Conservation (phyloP, 208 protist genomes). For the Trypanosoma scelopori region DNA sequence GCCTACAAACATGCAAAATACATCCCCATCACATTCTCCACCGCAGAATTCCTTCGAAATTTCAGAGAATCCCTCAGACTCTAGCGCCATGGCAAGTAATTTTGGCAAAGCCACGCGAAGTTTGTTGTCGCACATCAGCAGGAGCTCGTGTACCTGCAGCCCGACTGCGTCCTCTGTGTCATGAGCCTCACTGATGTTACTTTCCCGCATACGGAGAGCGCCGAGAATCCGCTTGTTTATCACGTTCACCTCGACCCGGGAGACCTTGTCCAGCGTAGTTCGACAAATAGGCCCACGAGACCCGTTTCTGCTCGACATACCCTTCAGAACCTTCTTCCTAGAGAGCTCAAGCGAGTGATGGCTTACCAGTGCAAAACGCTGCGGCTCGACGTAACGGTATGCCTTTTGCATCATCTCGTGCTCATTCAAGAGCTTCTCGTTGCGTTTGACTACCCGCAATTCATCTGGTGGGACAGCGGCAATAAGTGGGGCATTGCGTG, state of each 20-base stretch:
- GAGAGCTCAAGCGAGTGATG: neutral
- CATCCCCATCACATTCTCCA: slow-evolving; percentile 38
- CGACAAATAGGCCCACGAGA: neutral
- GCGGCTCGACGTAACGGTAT: slow-evolving; percentile 12
- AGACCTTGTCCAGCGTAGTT: neutral
- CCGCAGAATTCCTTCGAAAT: slow-evolving; percentile 30
- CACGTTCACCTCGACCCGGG: slow-evolving; percentile 40
- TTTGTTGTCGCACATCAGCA: slow-evolving; percentile 39
- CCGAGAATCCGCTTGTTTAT: slow-evolving; percentile 34
- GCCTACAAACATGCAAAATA: slow-evolving; percentile 54
- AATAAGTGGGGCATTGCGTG: slow-evolving; percentile 33
- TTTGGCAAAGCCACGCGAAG: slow-evolving; percentile 49
- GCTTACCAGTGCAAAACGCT: slow-evolving; percentile 22
- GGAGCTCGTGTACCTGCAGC: slow-evolving; percentile 27
- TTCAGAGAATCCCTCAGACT: slow-evolving; percentile 34
- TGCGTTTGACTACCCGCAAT: slow-evolving; percentile 30
- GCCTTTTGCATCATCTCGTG: slow-evolving; percentile 52
- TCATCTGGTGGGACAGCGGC: slow-evolving; percentile 47
- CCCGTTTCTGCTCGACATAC: neutral
- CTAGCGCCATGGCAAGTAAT: slow-evolving; percentile 48
- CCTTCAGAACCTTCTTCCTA: slow-evolving; percentile 11
- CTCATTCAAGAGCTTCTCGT: slow-evolving; percentile 54
- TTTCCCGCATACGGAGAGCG: neutral
- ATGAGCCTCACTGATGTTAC: neutral
- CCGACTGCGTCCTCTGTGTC: neutral